phyloP scores from a whole-genome alignment of 1,139 yeast species.

The Saccharomyces uvarum region DNA sequence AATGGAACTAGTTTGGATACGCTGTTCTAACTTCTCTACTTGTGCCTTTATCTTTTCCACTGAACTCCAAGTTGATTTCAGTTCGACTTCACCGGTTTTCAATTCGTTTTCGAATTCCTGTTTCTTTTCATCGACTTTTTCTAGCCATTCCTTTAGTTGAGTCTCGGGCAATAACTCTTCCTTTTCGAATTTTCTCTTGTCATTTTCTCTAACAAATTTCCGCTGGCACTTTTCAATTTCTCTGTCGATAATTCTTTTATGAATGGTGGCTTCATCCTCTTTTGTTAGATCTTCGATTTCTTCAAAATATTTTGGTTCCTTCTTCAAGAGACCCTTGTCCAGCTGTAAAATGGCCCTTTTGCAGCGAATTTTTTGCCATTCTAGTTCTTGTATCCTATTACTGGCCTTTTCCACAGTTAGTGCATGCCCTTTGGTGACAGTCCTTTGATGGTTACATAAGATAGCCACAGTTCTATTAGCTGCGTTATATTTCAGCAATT shows the following conservation, averaged over 20 bases:
- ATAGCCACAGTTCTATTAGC: conserved; percentile 94
- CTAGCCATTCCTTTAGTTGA: conserved; percentile 53
- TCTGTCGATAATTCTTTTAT: conserved; percentile 45
- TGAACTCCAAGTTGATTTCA: conserved; percentile 43
- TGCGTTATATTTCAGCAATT: conserved; percentile 80
- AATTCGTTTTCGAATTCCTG: conserved; percentile 53
- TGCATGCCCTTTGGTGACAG: conserved; percentile 80
- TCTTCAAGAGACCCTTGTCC: conserved; percentile 49
- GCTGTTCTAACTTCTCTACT: conserved; percentile 60
- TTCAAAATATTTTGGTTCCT: conserved; percentile 52
- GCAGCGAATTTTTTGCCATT: conserved; percentile 73
- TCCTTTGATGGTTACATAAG: conserved; percentile 93
- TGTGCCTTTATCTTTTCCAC: conserved; percentile 72
- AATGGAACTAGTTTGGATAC: conserved; percentile 60
- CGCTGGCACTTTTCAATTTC: conserved; percentile 57
- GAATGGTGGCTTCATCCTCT: conserved; percentile 56
- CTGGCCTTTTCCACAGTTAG: conserved; percentile 69
- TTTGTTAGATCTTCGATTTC: conserved; percentile 65
- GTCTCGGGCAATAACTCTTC: conserved; percentile 47
- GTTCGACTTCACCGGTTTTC: conserved; percentile 52
- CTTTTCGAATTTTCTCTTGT: conserved; percentile 53
- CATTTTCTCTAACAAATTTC: conserved; percentile 70
- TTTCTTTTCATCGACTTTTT: conserved; percentile 49
- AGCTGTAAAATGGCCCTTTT: conserved; percentile 63
- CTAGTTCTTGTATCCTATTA: conserved; percentile 67